A percentile compares a stretch with the other conserved stretches of the same genome.
Evolutionary conservation across 495 filamentous ascomycete species (phyloP).

Genomic region (Penicillium longicatenatum): DNA sequence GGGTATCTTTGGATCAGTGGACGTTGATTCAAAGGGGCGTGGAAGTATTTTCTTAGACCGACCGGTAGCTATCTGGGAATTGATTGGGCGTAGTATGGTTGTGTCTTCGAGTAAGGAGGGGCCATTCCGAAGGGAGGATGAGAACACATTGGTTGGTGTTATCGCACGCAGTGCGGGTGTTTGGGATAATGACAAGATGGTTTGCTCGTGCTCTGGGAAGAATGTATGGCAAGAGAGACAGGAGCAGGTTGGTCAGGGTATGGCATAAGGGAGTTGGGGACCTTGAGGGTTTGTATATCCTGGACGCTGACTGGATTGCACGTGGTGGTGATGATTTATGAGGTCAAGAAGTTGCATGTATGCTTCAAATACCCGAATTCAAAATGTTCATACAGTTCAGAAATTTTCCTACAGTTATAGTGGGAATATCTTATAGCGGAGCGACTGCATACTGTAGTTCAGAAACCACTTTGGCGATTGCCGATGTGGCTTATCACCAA

Average conservation of each 20-base stretch:
- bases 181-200: slow-evolving; percentile 99
- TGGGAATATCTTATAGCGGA: too few species aligned
- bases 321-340: not conserved
- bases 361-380: not conserved
- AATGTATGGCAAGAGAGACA: slow-evolving; percentile 96
- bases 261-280: slow-evolving; percentile 54
- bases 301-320: not conserved
- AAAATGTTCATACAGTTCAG: too few species aligned
- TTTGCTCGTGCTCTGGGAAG: slow-evolving; percentile 93
- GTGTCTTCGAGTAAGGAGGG: slow-evolving; percentile 58
- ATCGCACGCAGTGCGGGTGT: slow-evolving; percentile 92
- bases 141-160: slow-evolving; percentile 84
- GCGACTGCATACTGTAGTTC: too few species aligned
- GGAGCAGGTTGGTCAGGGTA: slow-evolving; percentile 84
- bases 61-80: slow-evolving; percentile 87
- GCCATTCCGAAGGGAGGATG: slow-evolving; percentile 65
- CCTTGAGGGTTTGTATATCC: slow-evolving; percentile 1
- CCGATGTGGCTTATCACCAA: too few species aligned
- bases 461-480: too few species aligned
- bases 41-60: slow-evolving; percentile 79
- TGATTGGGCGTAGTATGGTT: slow-evolving; percentile 89
- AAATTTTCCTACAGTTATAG: too few species aligned
- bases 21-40: slow-evolving; percentile 62
- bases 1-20: slow-evolving; percentile 72
- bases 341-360: not conserved